Conservation (phyloP, 225 moss, liverwort and hornwort genomes). For the Pseudoscleropodium purum region DNA sequence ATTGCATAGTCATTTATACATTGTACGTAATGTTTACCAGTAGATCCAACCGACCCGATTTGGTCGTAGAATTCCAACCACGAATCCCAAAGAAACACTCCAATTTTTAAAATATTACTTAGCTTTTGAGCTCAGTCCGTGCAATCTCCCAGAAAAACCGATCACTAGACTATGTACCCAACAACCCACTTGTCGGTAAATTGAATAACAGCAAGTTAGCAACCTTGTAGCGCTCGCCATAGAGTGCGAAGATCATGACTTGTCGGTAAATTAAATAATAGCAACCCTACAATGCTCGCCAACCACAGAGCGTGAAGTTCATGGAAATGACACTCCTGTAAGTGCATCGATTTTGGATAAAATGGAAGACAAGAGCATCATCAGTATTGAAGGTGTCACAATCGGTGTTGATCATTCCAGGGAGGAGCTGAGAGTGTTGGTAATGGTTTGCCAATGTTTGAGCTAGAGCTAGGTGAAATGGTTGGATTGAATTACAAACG, state of each 20-base stretch:
- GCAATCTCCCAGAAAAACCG: not conserved
- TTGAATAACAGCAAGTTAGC: too few relatives aligned
- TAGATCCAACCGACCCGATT: not conserved
- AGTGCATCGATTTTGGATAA: not conserved
- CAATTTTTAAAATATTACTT: too few relatives aligned
- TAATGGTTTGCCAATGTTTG: not conserved
- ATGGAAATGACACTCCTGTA: too few relatives aligned
- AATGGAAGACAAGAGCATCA: not conserved
- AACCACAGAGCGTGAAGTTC: not conserved
- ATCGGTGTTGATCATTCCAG: not conserved
- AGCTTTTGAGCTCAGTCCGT: not conserved
- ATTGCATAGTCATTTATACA: not conserved
- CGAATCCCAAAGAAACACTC: too few relatives aligned
- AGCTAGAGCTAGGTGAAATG: not conserved
- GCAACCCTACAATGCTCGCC: not conserved
- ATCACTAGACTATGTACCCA: not conserved
- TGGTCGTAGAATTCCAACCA: too few relatives aligned
- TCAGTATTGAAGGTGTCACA: not conserved
- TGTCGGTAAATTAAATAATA: too few relatives aligned
- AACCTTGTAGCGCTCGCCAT: not conserved
- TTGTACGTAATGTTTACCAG: not conserved
- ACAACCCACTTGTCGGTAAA: not conserved
- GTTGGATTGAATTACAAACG: not conserved
- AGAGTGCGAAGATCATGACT: not conserved
- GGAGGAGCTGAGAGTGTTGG: too few relatives aligned